Base-by-base conservation (phyloP, 1,284 basidiomycete species). In the Naganishia sp. region DNA sequence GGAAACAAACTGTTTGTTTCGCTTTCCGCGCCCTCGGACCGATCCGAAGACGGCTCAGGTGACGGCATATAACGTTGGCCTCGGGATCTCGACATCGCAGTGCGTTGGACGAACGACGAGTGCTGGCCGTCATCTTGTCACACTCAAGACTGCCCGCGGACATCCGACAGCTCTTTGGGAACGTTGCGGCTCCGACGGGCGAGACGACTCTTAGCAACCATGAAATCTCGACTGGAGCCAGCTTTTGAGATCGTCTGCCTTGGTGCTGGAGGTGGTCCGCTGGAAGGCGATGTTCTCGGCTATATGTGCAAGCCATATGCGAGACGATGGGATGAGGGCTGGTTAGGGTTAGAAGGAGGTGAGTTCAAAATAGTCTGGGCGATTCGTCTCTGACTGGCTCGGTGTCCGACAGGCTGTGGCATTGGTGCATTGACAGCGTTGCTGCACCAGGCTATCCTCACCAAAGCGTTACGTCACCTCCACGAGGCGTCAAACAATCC, bases 181-280 rank as follows among this genome's bases (percentile, higher is more conserved):
- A 39, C 35, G 13, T 39, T 13, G 35, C 35, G 13, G 35, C 13
- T 13, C 13, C 35, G 35, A 39, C 28, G 28, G 28, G 28, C 28
- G 35, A 39, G 35, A 39, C 35, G 7, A 13, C 10, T 13, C 35
- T 39, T 13, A 9, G 35, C 35, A 39, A 4, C 35, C 35, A 39
- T 39, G 35, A 39, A 39, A 13, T 15, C 21, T 5, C 32, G 52
- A 18, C 35, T 9, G 31, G 32, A 51, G 23, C 58, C 58, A 50
- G 57, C 71, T 5, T 80, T 79, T 62, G 79, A 80, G 67, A 74
- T 80, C 63, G 70, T 80, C n/a, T 76, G 78, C 21, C 68, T 80
- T 11, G 79, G 77, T 3, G 72, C 72, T 47, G 76, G 77, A 25
- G 79, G 79, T n/a, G 79, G 79, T n/a, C 79, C 79, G 11, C 66